Evolutionary conservation across 1,139 yeast species (phyloP).

Genomic region (Candida sanyaensis): DNA sequence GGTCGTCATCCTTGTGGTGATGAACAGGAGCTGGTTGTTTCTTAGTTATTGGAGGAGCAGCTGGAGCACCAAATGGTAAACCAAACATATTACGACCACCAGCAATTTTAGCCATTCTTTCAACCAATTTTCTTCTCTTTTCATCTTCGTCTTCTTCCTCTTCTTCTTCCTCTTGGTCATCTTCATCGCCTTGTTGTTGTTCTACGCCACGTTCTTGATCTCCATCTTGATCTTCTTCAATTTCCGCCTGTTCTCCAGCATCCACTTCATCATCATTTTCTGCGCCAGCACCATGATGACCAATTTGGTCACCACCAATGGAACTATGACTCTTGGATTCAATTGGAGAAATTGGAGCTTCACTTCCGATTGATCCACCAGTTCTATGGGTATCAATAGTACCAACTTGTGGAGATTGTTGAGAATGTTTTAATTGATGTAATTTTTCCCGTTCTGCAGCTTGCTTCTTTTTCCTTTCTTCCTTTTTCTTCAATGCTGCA

Average conservation of each 20-base stretch:
- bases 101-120: slow-evolving; percentile 93
- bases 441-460: slow-evolving; percentile 22
- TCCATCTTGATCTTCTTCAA: slow-evolving; percentile 15
- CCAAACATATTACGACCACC: slow-evolving; percentile 92
- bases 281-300: slow-evolving; percentile 7
- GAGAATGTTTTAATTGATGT: slow-evolving; percentile 13
- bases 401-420: slow-evolving; percentile 12
- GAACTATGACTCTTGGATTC: slow-evolving; percentile 1
- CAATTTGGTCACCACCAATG: background rate
- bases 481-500: slow-evolving; percentile 58
- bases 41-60: slow-evolving; percentile 9
- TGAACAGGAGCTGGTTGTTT: slow-evolving; percentile 12
- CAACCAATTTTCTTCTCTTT: slow-evolving; percentile 76
- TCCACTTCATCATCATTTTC: slow-evolving; percentile 16
- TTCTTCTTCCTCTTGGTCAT: slow-evolving; percentile 25
- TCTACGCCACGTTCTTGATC: slow-evolving; percentile 22
- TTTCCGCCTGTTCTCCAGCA: slow-evolving; percentile 8
- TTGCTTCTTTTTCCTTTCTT: slow-evolving; percentile 51
- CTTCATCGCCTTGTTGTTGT: slow-evolving; percentile 20
- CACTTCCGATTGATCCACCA: slow-evolving; percentile 2
- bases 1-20: slow-evolving; percentile 17
- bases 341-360: slow-evolving; percentile 1
- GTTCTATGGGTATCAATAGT: slow-evolving; percentile 1
- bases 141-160: slow-evolving; percentile 74
- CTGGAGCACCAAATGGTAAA: slow-evolving; percentile 43